Conservation (phyloP, 495 filamentous ascomycete species). For the Penicillium pancosmium region DNA sequence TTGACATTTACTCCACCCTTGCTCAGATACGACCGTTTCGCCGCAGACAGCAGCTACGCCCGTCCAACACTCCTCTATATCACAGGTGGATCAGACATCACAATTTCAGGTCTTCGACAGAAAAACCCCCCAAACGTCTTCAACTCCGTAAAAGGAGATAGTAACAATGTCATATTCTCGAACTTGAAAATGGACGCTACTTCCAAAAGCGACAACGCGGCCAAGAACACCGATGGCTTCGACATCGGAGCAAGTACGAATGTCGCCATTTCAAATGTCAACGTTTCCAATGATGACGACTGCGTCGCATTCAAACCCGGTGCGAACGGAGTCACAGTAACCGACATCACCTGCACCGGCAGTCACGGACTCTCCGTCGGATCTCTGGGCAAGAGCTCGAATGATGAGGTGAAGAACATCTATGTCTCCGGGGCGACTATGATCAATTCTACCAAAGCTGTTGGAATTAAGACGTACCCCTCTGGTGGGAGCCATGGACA, state of each 20-base stretch:
- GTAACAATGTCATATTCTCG: slow-evolving; percentile 34
- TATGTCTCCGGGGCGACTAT: slow-evolving; percentile 42
- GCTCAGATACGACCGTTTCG: slow-evolving; percentile 41
- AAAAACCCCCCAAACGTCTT: slow-evolving; percentile 51
- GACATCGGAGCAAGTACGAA: slow-evolving; percentile 47
- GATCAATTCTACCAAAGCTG: slow-evolving; percentile 47
- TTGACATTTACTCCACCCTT: neutral
- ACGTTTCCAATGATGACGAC: slow-evolving; percentile 49
- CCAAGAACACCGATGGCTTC: slow-evolving; percentile 50
- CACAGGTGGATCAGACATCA: slow-evolving; percentile 37
- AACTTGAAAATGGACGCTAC: slow-evolving; percentile 37
- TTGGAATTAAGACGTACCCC: slow-evolving; percentile 49
- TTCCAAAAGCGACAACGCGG: slow-evolving; percentile 37
- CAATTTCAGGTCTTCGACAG: slow-evolving; percentile 34
- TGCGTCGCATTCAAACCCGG: slow-evolving; percentile 51
- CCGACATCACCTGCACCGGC: slow-evolving; percentile 41
- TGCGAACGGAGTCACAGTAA: slow-evolving; percentile 40
- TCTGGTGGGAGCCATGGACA: slow-evolving; percentile 35
- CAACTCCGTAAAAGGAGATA: slow-evolving; percentile 38
- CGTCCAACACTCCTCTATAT: slow-evolving; percentile 48
- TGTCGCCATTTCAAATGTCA: slow-evolving; percentile 36
- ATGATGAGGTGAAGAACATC: slow-evolving; percentile 42
- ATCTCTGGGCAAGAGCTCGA: slow-evolving; percentile 33
- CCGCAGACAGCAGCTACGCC: slow-evolving; percentile 34
- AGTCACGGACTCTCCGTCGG: slow-evolving; percentile 48